Conservation (phyloP, 495 filamentous ascomycete species). For the Neurospora discreta region DNA sequence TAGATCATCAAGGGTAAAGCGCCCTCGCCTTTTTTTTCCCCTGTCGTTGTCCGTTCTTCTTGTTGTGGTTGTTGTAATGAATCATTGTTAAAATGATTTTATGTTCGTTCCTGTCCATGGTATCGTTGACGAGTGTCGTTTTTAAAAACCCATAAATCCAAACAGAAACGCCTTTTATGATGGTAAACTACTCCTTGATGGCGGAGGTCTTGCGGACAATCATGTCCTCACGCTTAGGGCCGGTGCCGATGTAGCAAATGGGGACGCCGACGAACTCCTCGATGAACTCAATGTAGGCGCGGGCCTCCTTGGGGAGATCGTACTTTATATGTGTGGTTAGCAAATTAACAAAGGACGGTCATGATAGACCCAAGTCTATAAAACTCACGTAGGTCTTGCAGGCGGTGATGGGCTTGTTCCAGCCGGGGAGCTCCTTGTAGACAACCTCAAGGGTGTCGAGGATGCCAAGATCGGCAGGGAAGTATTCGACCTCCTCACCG, state of each 20-base stretch:
- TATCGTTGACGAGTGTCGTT: neutral
- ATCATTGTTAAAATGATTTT: neutral
- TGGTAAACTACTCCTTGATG: slow-evolving; percentile 1
- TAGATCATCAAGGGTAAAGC: neutral
- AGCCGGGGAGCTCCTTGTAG: slow-evolving; percentile 69
- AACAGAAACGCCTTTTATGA: neutral
- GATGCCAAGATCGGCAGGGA: slow-evolving; percentile 26
- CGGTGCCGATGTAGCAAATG: slow-evolving; percentile 71
- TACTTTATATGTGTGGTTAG: slow-evolving; percentile 32
- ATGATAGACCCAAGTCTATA: neutral
- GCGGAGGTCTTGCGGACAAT: slow-evolving; percentile 15
- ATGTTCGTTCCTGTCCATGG: neutral
- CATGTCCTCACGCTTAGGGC: slow-evolving; percentile 53
- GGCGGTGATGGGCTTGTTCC: slow-evolving; percentile 55
- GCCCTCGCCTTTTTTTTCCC: neutral
- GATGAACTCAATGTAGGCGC: slow-evolving; percentile 58
- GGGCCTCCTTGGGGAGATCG: slow-evolving; percentile 64
- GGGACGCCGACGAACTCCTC: slow-evolving; percentile 63
- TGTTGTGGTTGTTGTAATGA: neutral
- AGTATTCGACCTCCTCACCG: slow-evolving; percentile 22
- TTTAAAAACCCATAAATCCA: neutral
- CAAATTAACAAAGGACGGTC: neutral
- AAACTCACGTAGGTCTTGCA: slow-evolving; percentile 18
- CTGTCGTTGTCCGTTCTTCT: neutral
- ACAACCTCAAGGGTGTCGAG: slow-evolving; percentile 40